phyloP scores from a whole-genome alignment of 306 rosid species.

The Phaseolus lunatus region DNA sequence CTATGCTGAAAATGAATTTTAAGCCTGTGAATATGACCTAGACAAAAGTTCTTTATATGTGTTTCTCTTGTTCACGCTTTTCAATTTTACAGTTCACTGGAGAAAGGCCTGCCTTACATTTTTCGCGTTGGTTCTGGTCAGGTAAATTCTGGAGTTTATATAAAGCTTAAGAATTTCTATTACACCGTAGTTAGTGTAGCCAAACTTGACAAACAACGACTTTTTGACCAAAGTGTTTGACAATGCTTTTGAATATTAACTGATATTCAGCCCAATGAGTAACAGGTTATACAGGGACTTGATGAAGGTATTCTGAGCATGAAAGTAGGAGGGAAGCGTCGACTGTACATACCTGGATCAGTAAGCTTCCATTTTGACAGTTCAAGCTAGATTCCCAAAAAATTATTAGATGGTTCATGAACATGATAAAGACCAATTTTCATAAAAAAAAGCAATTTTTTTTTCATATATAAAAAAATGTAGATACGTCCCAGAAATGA shows the following conservation, averaged over 20 bases:
- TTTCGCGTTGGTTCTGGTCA: slow-evolving; percentile 95
- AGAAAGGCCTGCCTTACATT: slow-evolving; percentile 81
- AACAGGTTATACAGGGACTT: slow-evolving; percentile 96
- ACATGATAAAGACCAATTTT: too few species aligned
- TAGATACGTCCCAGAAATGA: too few species aligned
- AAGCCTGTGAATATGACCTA: slow-evolving; percentile 26
- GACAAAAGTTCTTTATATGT: slow-evolving; percentile 36
- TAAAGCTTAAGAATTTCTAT: slow-evolving; percentile 15
- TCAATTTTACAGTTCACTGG: slow-evolving; percentile 76
- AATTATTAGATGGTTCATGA: too few species aligned
- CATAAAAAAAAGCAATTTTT: too few species aligned
- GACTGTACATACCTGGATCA: slow-evolving; percentile 88
- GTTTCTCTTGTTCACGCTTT: slow-evolving; percentile 1
- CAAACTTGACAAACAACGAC: slow-evolving; percentile 21
- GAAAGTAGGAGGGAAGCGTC: slow-evolving; percentile 92
- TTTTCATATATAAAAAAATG: too few species aligned
- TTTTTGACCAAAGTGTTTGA: slow-evolving; percentile 7
- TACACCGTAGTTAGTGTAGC: slow-evolving; percentile 1
- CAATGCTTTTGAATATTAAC: slow-evolving; percentile 18
- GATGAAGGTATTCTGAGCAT: slow-evolving; percentile 92
- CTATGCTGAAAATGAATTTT: slow-evolving; percentile 23
- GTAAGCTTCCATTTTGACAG: slow-evolving; percentile 60
- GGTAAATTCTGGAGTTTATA: slow-evolving; percentile 52
- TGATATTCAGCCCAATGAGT: slow-evolving; percentile 44
- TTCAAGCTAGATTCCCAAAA: too few species aligned